Base-by-base conservation (phyloP, 805 yeast species). In the Candida parachauliodes region DNA sequence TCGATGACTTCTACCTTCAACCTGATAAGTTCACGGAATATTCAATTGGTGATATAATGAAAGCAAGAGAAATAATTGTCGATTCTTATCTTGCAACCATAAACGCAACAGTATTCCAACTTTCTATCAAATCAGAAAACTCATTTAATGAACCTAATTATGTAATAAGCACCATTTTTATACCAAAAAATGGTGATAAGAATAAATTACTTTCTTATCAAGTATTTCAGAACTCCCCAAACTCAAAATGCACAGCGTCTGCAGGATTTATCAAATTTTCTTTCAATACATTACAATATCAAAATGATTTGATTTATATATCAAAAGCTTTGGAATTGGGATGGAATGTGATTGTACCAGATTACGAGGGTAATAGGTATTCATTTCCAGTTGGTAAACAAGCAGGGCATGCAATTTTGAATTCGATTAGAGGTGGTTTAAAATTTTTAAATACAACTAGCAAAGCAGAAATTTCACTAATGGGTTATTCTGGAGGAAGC, bases 401-500 rank as follows among this genome's bases (percentile, higher is more conserved):
- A 33, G 55, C 66, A 3, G 69, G 60, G 1, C 50, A 57, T 6
- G 58, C 57, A 4, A 47, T 52, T 0, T 55, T 65, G 36, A 59
- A 65, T 38, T 46, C 61, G 1, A 37, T 65, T 12, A 43, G 63
- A 32, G 71, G 57, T 3, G 40, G 43, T 19, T 24, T 41, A 7
- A 51, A 57, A 8, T 56, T 56, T 4, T n/a, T 55, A 8, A 21
- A 42, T 2, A 8, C 40, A 2, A 45, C 47, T 37, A 54, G 55
- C 12, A 42, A 44, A 16, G 8, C 34, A 12, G 14, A 16, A 21
- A 40, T 51, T 7, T 48, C 47, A 12, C 20, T 64, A 33, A 63
- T 62, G 62, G 71, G 71, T 0, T 65, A 57, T 36, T 59, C 67
- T 4, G 70, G 70, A 11, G 70, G 69, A 11, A 52, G 67, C 1